phyloP scores from a whole-genome alignment of 164 flowering plant genomes.

The Kingdonia uniflora region DNA sequence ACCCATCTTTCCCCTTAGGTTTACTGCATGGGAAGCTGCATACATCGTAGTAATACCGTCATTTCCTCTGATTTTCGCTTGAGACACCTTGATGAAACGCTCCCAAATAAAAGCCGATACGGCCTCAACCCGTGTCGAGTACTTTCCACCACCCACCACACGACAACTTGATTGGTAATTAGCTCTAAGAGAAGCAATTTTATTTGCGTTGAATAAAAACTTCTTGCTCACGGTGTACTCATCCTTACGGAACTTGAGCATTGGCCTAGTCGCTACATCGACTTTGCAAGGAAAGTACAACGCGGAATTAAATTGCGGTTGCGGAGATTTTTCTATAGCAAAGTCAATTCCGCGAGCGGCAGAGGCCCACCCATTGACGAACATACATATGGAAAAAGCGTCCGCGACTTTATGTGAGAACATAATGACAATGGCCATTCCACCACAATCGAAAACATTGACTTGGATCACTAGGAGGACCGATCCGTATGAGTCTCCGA shows the following conservation, averaged over 20 bases:
- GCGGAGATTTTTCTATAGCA: not conserved
- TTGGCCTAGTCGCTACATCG: not conserved
- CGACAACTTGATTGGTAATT: not conserved
- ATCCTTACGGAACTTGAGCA: not conserved
- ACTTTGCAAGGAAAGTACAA: not conserved
- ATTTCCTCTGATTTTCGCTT: not conserved
- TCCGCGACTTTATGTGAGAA: not conserved
- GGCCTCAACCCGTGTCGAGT: not conserved
- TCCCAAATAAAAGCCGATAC: not conserved
- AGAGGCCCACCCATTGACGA: constrained; percentile 3
- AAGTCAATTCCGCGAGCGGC: not conserved
- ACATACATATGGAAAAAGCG: not conserved
- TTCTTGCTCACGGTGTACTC: not conserved
- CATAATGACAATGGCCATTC: not conserved
- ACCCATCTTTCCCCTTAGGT: not conserved
- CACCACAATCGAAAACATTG: constrained; percentile 1
- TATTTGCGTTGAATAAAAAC: not conserved
- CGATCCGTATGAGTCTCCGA: not conserved
- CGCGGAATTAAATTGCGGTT: not conserved
- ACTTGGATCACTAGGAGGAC: not conserved
- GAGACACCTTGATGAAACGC: not conserved
- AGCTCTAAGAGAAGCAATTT: not conserved
- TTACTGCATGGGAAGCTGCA: not conserved
- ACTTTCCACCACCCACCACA: not conserved
- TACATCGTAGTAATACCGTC: not conserved